A percentile compares a stretch with the other conserved stretches of the same genome.
These are phyloP conservation scores for Trypanosoma brucei DNA, from an alignment of 208 protist species.

Conservation along the genomic window DNA sequence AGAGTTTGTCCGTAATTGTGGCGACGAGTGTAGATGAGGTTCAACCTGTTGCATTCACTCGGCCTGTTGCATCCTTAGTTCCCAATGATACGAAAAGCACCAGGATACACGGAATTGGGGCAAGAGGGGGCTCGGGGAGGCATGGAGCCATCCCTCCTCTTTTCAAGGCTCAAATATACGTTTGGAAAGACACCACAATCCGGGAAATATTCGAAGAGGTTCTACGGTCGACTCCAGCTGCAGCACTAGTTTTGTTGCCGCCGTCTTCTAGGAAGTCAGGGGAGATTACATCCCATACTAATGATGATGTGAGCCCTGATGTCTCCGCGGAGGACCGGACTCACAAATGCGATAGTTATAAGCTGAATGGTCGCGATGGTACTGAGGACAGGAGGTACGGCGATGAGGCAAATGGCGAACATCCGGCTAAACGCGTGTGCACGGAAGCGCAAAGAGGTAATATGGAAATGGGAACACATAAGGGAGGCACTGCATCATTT, in stretches of 20 bases:
- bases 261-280: not conserved
- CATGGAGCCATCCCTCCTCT: conserved; percentile 6
- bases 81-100: not conserved
- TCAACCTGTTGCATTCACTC: conserved; percentile 12
- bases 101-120: not conserved
- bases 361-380: not conserved
- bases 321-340: too few species aligned
- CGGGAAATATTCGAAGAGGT: conserved; percentile 24
- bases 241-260: conserved; percentile 4
- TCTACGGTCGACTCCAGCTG: conserved; percentile 7
- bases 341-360: too few species aligned
- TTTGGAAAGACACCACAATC: conserved; percentile 22
- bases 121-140: not conserved
- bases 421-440: conserved; percentile 2
- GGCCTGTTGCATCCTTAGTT: conserved; percentile 9
- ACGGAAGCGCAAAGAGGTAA: not conserved
- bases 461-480: not conserved
- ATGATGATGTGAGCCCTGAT: not conserved
- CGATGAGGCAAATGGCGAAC: not conserved
- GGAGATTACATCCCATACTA: not conserved
- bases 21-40: conserved; percentile 7
- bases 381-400: not conserved
- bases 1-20: conserved; percentile 19
- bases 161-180: conserved; percentile 17
- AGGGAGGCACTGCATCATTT: not conserved